Evolutionary conservation across 2,329 filamentous ascomycete species (phyloP).

Genomic region (Fusarium tricinctum): DNA sequence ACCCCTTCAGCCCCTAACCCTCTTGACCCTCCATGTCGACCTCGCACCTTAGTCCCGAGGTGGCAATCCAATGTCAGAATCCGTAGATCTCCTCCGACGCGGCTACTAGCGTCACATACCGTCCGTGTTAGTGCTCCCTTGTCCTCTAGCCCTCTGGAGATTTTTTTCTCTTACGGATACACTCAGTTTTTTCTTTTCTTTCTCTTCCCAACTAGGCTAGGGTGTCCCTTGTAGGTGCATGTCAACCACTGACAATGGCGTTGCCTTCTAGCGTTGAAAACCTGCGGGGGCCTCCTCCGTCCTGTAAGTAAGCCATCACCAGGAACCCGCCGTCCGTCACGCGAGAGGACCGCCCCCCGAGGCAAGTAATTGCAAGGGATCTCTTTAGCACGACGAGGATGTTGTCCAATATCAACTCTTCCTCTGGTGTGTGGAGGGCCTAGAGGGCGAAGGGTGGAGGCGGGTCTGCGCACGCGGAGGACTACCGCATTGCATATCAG

Average conservation of each 20-base stretch:
- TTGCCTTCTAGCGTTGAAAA: conserved; percentile 25
- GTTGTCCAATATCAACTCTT: conserved; percentile 22
- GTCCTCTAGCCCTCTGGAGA: conserved; percentile 1
- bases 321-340: conserved; percentile 45
- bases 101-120: conserved; percentile 16
- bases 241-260: conserved; percentile 27
- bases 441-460: conserved; percentile 29
- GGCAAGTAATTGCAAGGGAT: conserved; percentile 15
- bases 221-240: conserved; percentile 19
- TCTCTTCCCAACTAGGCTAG: neutral
- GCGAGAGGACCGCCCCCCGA: conserved; percentile 25
- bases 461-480: conserved; percentile 34
- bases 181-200: neutral
- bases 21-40: conserved; percentile 1
- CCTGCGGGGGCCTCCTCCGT: neutral
- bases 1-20: conserved; percentile 19
- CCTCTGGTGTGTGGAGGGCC: neutral
- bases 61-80: conserved; percentile 37
- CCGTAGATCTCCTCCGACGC: conserved; percentile 40
- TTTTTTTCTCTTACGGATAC: neutral
- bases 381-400: conserved; percentile 10
- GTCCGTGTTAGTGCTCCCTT: conserved; percentile 7
- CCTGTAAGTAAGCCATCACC: conserved; percentile 39
- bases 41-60: conserved; percentile 32
- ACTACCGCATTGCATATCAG: conserved; percentile 1